These are phyloP conservation scores for Aristolochia californica DNA, from an alignment of 164 flowering plant genomes.

Conservation along the genomic window DNA sequence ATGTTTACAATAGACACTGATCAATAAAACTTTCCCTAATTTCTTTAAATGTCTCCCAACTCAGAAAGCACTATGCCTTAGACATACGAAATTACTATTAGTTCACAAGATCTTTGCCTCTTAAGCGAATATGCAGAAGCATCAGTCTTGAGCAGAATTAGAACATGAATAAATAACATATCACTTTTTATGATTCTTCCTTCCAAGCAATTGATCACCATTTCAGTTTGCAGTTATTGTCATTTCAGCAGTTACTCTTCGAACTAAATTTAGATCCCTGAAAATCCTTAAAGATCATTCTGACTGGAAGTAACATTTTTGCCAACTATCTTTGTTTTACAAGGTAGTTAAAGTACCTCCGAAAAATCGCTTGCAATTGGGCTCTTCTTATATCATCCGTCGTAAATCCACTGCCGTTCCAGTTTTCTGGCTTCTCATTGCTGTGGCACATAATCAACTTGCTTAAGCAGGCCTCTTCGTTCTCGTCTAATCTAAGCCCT, in stretches of 20 bases:
- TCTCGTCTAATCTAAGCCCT: conserved; percentile 41
- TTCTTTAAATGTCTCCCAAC: too few relatives aligned
- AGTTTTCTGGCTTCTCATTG: conserved; percentile 60
- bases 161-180: too few relatives aligned
- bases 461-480: conserved; percentile 55
- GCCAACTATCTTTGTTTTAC: neutral
- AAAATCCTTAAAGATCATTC: neutral
- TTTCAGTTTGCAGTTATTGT: conserved; percentile 69
- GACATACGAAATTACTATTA: too few relatives aligned
- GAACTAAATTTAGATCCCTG: neutral
- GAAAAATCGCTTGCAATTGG: conserved; percentile 69
- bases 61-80: too few relatives aligned
- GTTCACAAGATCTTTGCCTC: too few relatives aligned
- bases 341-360: conserved; percentile 40
- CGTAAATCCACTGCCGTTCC: conserved; percentile 58
- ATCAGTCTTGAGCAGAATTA: too few relatives aligned
- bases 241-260: conserved; percentile 22
- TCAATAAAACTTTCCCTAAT: too few relatives aligned
- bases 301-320: too few relatives aligned
- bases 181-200: too few relatives aligned
- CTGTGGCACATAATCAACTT: conserved; percentile 36
- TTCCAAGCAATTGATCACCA: conserved; percentile 34
- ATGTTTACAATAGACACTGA: too few relatives aligned
- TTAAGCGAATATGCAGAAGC: too few relatives aligned
- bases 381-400: conserved; percentile 65